Percentiles rank a stretch among this genome's conserved stretches.
These are phyloP conservation scores for Aspergillus cavernicola DNA, from an alignment of 495 filamentous ascomycete species.

Conservation along the genomic window DNA sequence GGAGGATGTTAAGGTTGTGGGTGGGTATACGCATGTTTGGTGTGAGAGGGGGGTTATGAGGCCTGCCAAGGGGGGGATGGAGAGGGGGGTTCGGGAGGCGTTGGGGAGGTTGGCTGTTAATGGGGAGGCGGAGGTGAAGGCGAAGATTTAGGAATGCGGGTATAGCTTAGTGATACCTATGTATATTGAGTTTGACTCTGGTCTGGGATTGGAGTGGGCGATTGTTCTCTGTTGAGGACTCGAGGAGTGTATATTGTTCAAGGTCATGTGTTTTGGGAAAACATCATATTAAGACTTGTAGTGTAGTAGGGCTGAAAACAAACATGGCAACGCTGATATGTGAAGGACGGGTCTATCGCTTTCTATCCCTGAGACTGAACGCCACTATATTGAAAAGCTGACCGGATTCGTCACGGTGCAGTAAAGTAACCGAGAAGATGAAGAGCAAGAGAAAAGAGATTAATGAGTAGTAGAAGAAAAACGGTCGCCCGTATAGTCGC, in stretches of 20 bases:
- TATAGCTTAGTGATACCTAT: too few relatives aligned
- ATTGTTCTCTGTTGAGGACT: too few relatives aligned
- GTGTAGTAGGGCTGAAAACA: not conserved
- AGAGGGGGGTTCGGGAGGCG: constrained; percentile 36
- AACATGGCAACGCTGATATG: not conserved
- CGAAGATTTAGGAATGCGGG: constrained; percentile 19
- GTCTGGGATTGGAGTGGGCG: too few relatives aligned
- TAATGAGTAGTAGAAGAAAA: not conserved
- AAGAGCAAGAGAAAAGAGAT: not conserved
- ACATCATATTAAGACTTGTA: too few relatives aligned
- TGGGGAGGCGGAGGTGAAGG: constrained; percentile 10
- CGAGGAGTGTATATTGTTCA: too few relatives aligned
- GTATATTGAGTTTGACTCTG: too few relatives aligned
- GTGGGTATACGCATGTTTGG: constrained; percentile 86
- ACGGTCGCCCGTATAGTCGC: not conserved
- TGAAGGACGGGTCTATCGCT: not conserved
- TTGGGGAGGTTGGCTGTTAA: constrained; percentile 45
- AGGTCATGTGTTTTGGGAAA: too few relatives aligned
- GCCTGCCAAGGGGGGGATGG: constrained; percentile 51
- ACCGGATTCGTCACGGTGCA: not conserved
- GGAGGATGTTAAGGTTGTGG: constrained; percentile 78
- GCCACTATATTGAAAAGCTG: not conserved
- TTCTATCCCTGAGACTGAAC: constrained; percentile 1
- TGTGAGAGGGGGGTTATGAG: constrained; percentile 69
- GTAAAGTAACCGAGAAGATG: not conserved